Base-by-base conservation (phyloP, 345 rosid species). In the Eucalyptus leucophloia region DNA sequence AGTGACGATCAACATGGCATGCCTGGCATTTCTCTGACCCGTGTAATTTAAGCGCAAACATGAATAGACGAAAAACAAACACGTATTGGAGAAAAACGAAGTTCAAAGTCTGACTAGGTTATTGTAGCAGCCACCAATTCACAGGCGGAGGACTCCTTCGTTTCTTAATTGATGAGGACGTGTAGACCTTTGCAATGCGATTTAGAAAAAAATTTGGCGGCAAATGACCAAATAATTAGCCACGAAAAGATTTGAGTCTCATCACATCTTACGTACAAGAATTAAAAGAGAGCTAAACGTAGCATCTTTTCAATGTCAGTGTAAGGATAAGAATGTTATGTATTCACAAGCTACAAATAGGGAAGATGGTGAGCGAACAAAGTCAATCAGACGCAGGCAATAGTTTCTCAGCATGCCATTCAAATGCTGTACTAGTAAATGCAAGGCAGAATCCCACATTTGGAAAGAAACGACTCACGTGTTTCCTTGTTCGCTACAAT, bases 151-250 rank as follows among this genome's bases (percentile, higher is more conserved):
- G 37, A 30, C 72, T 62, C 19, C 72, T 30, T 30, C 19, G 72
- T 30, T 62, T 62, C 72, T 30, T 62, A 32, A 30, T 14, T 62
- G 37, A 30, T 30, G 37, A 62, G 72, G 72, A 62, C 18, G 10
- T 14, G 18, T 15, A 62, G 72, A 62, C 72, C 72, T 30, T 62
- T 62, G 72, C 72, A 30, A 62, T 62, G 72, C 72, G 9, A 62
- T 62, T 62, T 7, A 62, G 72, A 30, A 13, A 62, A 13, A 0
- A 0, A 0, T 2, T 30, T 62, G 19, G 72, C 30, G 5, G 19
- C 34, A 62, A 62, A 30, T 62, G 72, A 62, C 72, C 72, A 62
- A 30, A 62, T 30, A 30, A 62, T 30, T 30, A 62, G 72, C 72
- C 8, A 5, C 9, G 0, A 30, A 62, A 62, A 62, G 34, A 62